Percentiles rank a stretch among this genome's conserved stretches.
These are phyloP conservation scores for Penicillium sp. DNA, from an alignment of 2,329 filamentous ascomycete genomes.

Conservation along the genomic window DNA sequence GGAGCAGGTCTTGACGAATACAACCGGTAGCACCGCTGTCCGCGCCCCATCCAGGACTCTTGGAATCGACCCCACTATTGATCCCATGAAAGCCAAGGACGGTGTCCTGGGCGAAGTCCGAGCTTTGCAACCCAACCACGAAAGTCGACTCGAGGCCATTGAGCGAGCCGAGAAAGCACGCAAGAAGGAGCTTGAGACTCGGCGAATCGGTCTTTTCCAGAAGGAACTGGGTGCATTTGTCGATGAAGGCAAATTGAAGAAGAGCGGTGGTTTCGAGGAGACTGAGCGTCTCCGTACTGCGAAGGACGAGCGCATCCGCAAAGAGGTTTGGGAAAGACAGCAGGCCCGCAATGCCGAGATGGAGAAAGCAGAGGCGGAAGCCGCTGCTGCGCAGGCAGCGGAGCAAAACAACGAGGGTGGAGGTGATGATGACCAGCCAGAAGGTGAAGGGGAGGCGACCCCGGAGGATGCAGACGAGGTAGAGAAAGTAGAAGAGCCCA, in stretches of 20 bases:
- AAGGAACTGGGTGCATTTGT: constrained; percentile 85
- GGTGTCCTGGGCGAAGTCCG: constrained; percentile 89
- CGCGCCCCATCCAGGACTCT: constrained; percentile 55
- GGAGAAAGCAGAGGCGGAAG: constrained; percentile 37
- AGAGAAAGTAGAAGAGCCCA: constrained; percentile 7
- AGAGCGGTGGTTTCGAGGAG: constrained; percentile 92
- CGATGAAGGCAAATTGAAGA: constrained; percentile 87
- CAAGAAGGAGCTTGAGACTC: constrained; percentile 79
- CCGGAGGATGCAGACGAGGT: background rate
- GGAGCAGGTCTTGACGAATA: constrained; percentile 78
- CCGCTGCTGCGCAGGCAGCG: constrained; percentile 31
- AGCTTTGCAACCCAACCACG: constrained; percentile 90
- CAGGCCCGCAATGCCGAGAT: constrained; percentile 54
- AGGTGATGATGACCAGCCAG: background rate
- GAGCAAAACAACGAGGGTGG: constrained; percentile 17
- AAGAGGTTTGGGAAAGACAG: constrained; percentile 65
- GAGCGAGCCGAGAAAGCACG: constrained; percentile 92
- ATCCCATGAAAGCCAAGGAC: constrained; percentile 83
- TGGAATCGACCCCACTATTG: constrained; percentile 54
- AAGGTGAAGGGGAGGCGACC: background rate
- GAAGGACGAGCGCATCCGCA: constrained; percentile 82
- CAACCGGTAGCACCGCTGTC: constrained; percentile 40
- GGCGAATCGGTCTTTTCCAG: constrained; percentile 73
- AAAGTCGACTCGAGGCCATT: constrained; percentile 88
- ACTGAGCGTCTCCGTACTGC: constrained; percentile 78